Evolutionary conservation across 2,329 filamentous ascomycete genomes (phyloP).

Genomic region (Pseudogymnoascus sp.): DNA sequence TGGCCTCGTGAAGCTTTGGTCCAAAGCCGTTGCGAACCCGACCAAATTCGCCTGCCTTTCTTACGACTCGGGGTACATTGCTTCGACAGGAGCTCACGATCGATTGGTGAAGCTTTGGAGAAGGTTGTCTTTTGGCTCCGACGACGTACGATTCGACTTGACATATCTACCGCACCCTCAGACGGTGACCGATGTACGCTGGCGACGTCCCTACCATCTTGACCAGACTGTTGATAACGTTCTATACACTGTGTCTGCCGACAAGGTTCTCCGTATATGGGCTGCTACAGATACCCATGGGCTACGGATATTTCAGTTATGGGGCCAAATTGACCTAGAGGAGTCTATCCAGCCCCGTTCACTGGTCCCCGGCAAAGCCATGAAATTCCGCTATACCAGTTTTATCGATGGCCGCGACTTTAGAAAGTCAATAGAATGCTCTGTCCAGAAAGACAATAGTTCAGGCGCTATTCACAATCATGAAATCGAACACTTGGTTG

Average conservation of each 20-base stretch:
- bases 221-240: constrained; percentile 79
- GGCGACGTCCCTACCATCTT: constrained; percentile 69
- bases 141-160: constrained; percentile 82
- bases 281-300: constrained; percentile 64
- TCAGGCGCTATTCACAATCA: constrained; percentile 53
- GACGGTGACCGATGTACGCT: constrained; percentile 73
- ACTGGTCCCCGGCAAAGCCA: constrained; percentile 14
- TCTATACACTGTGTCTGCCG: constrained; percentile 79
- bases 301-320: constrained; percentile 66
- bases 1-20: constrained; percentile 58
- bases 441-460: constrained; percentile 49
- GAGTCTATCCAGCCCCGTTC: constrained; percentile 50
- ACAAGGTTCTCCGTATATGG: constrained; percentile 78
- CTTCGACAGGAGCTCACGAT: constrained; percentile 70
- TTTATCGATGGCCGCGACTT: constrained; percentile 79
- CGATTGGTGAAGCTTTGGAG: constrained; percentile 89
- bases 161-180: constrained; percentile 81
- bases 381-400: constrained; percentile 58
- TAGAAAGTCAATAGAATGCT: constrained; percentile 65
- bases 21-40: constrained; percentile 61
- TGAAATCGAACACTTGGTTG: constrained; percentile 74
- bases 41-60: constrained; percentile 71
- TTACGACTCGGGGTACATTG: constrained; percentile 79
- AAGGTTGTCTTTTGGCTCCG: constrained; percentile 70
- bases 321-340: constrained; percentile 70